These are phyloP conservation scores for Bullera alba DNA, from an alignment of 768 basidiomycete genomes.

Conservation along the genomic window DNA sequence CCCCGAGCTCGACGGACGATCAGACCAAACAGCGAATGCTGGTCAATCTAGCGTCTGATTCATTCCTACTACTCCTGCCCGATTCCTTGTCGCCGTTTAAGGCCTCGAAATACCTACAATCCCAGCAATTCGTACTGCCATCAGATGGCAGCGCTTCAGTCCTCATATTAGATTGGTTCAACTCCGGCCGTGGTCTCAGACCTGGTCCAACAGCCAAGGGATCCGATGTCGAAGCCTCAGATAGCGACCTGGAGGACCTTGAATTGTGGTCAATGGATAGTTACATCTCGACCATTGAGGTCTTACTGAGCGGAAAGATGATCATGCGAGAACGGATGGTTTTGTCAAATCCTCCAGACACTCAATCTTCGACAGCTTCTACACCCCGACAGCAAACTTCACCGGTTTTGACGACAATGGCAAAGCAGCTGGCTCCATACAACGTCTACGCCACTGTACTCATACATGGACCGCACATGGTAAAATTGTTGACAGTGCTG, in stretches of 20 bases:
- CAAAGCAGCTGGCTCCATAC: conserved; percentile 66
- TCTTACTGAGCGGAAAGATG: conserved; percentile 60
- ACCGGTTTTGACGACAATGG: conserved; percentile 50
- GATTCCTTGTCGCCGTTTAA: conserved; percentile 91
- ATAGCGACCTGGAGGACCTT: no score
- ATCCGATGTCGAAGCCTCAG: background rate
- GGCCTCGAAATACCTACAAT: conserved; percentile 71
- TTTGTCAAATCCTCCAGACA: conserved; percentile 60
- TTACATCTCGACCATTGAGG: conserved; percentile 79
- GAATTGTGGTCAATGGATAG: conserved; percentile 85
- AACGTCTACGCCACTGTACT: conserved; percentile 83
- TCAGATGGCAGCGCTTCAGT: conserved; percentile 53
- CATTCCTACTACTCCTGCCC: conserved; percentile 72
- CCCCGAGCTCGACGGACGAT: background rate
- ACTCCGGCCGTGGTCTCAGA: conserved; percentile 60
- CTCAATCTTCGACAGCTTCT: background rate
- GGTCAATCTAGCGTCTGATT: conserved; percentile 53
- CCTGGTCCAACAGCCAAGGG: conserved; percentile 33
- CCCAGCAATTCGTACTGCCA: conserved; percentile 67
- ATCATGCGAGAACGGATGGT: conserved; percentile 72
- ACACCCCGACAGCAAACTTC: background rate
- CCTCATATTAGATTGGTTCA: conserved; percentile 82
- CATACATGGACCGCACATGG: conserved; percentile 63
- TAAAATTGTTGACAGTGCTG: conserved; percentile 52
- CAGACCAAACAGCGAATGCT: conserved; percentile 61